Percentiles rank a stretch among this genome's conserved stretches.
Conservation (phyloP, 2,329 filamentous ascomycete species). For the Beauveria rudraprayagi region DNA sequence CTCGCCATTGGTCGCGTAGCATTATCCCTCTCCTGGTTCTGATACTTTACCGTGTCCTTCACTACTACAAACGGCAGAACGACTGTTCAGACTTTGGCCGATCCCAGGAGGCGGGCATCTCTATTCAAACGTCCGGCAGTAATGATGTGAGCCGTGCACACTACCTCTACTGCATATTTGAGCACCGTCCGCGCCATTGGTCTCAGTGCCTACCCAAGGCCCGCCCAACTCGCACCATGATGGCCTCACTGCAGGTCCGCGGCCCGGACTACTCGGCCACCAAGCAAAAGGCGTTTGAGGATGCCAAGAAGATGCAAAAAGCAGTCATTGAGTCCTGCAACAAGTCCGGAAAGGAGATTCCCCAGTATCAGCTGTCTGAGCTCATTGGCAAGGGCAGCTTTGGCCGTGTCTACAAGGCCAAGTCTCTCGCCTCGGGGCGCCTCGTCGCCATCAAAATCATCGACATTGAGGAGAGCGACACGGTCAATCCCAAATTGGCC, state of each 20-base stretch:
- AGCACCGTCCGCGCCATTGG: not conserved
- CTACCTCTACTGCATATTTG: not conserved
- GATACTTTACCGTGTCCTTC: not conserved
- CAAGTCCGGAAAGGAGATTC: slow-evolving; percentile 50
- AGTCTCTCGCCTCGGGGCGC: slow-evolving; percentile 34
- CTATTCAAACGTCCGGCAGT: not conserved
- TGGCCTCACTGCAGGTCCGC: slow-evolving; percentile 36
- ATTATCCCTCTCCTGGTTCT: not conserved
- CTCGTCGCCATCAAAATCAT: slow-evolving; percentile 76
- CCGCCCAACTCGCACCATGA: slow-evolving; percentile 15
- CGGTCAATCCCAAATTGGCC: slow-evolving; percentile 53
- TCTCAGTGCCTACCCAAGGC: slow-evolving; percentile 2
- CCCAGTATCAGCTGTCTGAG: slow-evolving; percentile 61
- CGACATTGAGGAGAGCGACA: slow-evolving; percentile 72
- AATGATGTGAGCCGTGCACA: not conserved
- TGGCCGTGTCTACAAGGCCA: slow-evolving; percentile 64
- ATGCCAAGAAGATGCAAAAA: slow-evolving; percentile 63
- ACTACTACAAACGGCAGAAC: not conserved
- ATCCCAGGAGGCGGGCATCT: not conserved
- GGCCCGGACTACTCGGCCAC: slow-evolving; percentile 37
- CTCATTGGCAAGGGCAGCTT: slow-evolving; percentile 70
- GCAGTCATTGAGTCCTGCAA: slow-evolving; percentile 54
- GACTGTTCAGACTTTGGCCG: not conserved
- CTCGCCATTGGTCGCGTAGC: slow-evolving; percentile 1
- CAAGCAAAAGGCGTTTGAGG: slow-evolving; percentile 55